Evolutionary conservation across 1,139 yeast species (phyloP).

Genomic region (Yamadazyma triangularis): DNA sequence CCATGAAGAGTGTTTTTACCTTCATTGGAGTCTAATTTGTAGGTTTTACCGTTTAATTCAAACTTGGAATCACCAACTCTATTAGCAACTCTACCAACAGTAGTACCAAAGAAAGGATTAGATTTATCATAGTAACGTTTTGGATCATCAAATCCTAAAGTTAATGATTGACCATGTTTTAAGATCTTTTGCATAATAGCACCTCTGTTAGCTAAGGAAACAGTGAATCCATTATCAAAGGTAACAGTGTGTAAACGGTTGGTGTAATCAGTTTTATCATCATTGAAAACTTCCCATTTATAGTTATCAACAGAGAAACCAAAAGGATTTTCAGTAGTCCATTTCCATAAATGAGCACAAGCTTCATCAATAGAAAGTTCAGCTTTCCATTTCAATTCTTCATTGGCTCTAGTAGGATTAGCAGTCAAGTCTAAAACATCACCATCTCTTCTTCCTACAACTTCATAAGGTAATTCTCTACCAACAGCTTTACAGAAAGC

Average conservation of each 20-base stretch:
- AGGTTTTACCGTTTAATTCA: slow-evolving; percentile 34
- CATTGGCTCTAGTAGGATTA: slow-evolving; percentile 60
- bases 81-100: slow-evolving; percentile 64
- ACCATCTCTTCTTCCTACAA: slow-evolving; percentile 68
- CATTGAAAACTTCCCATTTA: slow-evolving; percentile 28
- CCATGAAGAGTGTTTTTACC: slow-evolving; percentile 45
- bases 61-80: slow-evolving; percentile 48
- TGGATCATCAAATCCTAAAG: slow-evolving; percentile 30
- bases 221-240: slow-evolving; percentile 32
- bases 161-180: slow-evolving; percentile 30
- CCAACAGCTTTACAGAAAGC: slow-evolving; percentile 73
- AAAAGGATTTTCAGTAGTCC: slow-evolving; percentile 68
- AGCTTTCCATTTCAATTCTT: slow-evolving; percentile 65
- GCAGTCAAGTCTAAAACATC: slow-evolving; percentile 78
- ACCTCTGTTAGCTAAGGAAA: slow-evolving; percentile 48
- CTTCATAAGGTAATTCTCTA: slow-evolving; percentile 57
- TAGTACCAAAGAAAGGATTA: slow-evolving; percentile 57
- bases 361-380: slow-evolving; percentile 56
- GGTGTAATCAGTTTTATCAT: slow-evolving; percentile 15
- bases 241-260: slow-evolving; percentile 41
- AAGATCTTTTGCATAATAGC: slow-evolving; percentile 44
- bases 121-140: slow-evolving; percentile 29
- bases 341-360: slow-evolving; percentile 71
- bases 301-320: slow-evolving; percentile 49
- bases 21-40: slow-evolving; percentile 41